Conservation (phyloP, 2,329 filamentous ascomycete genomes). For the Nothopassalora personata region DNA sequence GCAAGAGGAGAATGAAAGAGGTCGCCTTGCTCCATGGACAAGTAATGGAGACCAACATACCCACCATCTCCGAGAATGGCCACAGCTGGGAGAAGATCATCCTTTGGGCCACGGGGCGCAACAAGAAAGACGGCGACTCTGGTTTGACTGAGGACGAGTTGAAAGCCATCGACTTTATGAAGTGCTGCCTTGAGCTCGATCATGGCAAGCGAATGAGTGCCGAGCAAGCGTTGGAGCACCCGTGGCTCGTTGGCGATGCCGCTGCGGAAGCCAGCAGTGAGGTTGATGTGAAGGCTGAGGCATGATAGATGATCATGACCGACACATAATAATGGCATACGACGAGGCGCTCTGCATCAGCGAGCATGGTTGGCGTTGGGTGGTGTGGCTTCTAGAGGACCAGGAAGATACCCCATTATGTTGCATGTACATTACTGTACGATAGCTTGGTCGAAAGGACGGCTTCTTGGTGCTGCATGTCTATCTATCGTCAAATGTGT, state of each 20-base stretch:
- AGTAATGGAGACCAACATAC: conserved; percentile 87
- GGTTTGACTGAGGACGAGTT: conserved; percentile 63
- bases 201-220: conserved; percentile 69
- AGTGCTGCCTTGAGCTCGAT: conserved; percentile 69
- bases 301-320: background rate
- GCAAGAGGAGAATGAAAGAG: conserved; percentile 73
- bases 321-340: background rate
- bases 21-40: conserved; percentile 82
- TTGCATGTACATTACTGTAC: conserved; percentile 10
- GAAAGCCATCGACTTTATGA: conserved; percentile 66
- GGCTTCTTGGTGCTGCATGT: background rate
- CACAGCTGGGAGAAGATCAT: conserved; percentile 91
- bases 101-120: conserved; percentile 81
- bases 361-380: conserved; percentile 6
- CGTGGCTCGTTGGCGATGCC: conserved; percentile 30
- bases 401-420: conserved; percentile 13
- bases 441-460: background rate
- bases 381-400: conserved; percentile 3
- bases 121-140: conserved; percentile 48
- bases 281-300: conserved; percentile 6
- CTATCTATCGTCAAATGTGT: background rate
- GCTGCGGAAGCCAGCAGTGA: conserved; percentile 11
- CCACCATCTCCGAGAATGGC: conserved; percentile 78
- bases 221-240: conserved; percentile 65
- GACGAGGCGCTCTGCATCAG: background rate